Evolutionary conservation across 768 basidiomycete genomes (phyloP), one percentile per base, ranked within the genome.

Genomic region (Agaricus bisporus): DNA sequence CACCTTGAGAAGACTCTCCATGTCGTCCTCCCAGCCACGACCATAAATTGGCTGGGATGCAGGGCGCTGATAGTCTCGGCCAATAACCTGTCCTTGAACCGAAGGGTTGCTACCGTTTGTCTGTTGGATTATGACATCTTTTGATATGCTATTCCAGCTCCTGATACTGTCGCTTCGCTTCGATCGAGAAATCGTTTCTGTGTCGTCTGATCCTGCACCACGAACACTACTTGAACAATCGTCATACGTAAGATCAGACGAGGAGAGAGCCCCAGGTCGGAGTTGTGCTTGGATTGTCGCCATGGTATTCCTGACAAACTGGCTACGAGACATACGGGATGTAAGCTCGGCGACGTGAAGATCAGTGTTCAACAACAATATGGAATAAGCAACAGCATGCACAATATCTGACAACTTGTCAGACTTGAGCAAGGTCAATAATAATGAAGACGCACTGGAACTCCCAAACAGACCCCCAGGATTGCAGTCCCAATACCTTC

Each of bases 291-390:
- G 90, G 51, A 99, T 88, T 1, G 91, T 87, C 3, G 81, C 71
- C 66, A 98, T 78, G 1, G 95, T 98, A 66, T 98, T 98, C 47
- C 85, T 81, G 6, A 98, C 85, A 67, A 98, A 99, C 63, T 98
- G 94, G 49, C 62, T 78, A 17, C 89, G 82, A 1, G 95, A 94
- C 97, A 98, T 99, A 56, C 91, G 86, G 3, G 79, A 82, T 15
- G 82, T 67, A 25, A 97, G 76, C 36, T 98, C 95, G 29, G 95
- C 97, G 48, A 99, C 87, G 67, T 99, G 95, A 32, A 99, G 79
- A 67, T 99, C 97, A 25, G 97, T 99, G 71, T 99, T 99, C 48
- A 98, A 80, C 29, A 98, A 78, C 0, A 99, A 73, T 37, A 99
- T 78, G 2, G 95, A 97, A 62, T 95, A 98, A 1, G 91, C 79